Conservation (phyloP, 371 early-diverging fungal genomes). For the Apophysomyces trapeziformis region DNA sequence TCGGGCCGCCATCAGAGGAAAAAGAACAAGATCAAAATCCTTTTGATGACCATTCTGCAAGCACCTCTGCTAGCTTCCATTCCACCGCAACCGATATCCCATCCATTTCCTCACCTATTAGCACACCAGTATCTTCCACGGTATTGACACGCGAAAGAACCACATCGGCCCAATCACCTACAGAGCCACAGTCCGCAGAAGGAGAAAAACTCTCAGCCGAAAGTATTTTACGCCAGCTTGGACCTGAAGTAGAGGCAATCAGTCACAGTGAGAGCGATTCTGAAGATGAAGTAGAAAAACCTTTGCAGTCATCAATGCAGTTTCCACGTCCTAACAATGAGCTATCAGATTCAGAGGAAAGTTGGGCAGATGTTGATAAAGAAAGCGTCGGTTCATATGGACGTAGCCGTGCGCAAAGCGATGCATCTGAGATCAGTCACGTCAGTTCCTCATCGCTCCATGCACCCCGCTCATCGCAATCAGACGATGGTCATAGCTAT, state of each 20-base stretch:
- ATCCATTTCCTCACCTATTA: no score
- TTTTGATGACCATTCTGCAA: neutral
- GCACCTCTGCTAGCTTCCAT: no score
- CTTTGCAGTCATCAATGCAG: neutral
- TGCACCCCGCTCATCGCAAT: neutral
- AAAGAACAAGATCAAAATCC: neutral
- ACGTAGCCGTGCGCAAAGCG: neutral
- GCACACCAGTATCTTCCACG: no score
- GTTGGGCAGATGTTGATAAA: neutral
- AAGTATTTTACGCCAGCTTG: neutral
- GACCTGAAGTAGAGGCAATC: neutral
- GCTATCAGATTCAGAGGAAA: conserved; percentile 1
- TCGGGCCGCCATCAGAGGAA: no score
- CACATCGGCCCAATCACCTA: neutral
- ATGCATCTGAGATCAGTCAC: neutral
- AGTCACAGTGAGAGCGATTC: neutral
- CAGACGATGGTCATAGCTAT: neutral
- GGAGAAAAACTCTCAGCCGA: neutral
- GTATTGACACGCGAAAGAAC: no score
- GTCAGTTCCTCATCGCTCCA: neutral
- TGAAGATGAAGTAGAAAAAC: neutral
- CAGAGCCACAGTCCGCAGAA: neutral
- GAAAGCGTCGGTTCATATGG: neutral
- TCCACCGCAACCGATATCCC: no score
- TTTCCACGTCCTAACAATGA: neutral